phyloP scores from a whole-genome alignment of 768 basidiomycete species.

The Lyophyllum atratum region DNA sequence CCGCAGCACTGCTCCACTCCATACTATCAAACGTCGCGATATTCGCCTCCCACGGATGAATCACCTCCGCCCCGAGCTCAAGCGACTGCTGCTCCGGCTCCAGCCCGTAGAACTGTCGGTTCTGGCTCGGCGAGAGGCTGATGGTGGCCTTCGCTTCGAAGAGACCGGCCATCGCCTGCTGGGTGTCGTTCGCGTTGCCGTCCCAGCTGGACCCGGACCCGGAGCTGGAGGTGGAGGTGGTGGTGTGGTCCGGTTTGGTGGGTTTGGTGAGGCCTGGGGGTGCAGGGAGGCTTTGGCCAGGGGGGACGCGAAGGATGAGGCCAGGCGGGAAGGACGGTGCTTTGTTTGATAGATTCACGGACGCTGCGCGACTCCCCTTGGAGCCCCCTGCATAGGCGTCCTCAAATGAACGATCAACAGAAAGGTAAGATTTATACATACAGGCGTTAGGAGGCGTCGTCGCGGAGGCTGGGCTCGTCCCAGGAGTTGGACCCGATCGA shows the following conservation, averaged over 20 bases:
- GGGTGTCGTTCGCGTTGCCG: not conserved
- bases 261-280: constrained; percentile 18
- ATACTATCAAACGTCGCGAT: constrained; percentile 1
- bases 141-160: constrained; percentile 19
- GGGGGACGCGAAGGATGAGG: constrained; percentile 3
- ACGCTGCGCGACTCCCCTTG: not conserved
- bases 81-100: constrained; percentile 8
- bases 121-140: constrained; percentile 26
- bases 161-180: constrained; percentile 5
- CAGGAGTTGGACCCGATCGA: not conserved
- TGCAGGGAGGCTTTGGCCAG: constrained; percentile 3
- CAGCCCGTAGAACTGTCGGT: constrained; percentile 20
- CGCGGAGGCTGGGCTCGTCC: constrained; percentile 1
- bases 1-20: constrained; percentile 1
- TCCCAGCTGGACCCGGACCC: constrained; percentile 8
- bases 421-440: not conserved
- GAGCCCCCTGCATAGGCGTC: constrained; percentile 1
- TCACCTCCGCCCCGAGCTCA: constrained; percentile 20
- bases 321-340: constrained; percentile 15
- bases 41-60: constrained; percentile 25
- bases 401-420: not conserved
- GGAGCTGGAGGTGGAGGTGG: not conserved
- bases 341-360: not conserved
- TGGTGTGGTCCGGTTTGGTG: constrained; percentile 8
- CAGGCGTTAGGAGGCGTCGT: constrained; percentile 5